phyloP scores from a whole-genome alignment of 805 yeast genomes.

The Suhomyces pyralidae region DNA sequence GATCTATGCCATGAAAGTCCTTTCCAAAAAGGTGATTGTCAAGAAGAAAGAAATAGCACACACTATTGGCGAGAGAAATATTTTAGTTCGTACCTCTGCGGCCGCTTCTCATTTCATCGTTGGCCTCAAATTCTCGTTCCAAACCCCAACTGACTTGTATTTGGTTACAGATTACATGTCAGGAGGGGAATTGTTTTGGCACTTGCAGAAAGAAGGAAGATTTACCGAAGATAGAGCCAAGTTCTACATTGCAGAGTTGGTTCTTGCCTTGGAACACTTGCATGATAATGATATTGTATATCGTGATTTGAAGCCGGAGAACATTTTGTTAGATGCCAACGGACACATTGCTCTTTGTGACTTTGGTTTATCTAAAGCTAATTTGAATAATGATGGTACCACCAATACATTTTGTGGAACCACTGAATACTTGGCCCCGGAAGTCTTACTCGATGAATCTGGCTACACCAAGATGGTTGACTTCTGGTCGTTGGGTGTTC shows the following conservation, averaged over 20 bases:
- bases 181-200: conserved; percentile 97
- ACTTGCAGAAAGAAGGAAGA: conserved; percentile 93
- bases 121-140: conserved; percentile 93
- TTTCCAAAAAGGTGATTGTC: conserved; percentile 91
- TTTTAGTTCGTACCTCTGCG: conserved; percentile 86
- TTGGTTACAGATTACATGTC: conserved; percentile 96
- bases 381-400: conserved; percentile 77
- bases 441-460: conserved; percentile 87
- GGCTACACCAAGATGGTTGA: conserved; percentile 99
- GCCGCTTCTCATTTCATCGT: conserved; percentile 91
- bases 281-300: conserved; percentile 96
- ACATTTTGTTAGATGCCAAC: conserved; percentile 89
- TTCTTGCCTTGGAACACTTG: conserved; percentile 87
- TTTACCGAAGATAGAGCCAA: conserved; percentile 92
- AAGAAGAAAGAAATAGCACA: conserved; percentile 97
- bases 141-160: conserved; percentile 89
- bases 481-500: conserved; percentile 96
- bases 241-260: conserved; percentile 94
- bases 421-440: conserved; percentile 97
- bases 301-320: conserved; percentile 96
- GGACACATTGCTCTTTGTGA: conserved; percentile 98
- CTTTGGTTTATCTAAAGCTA: conserved; percentile 94
- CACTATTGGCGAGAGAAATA: conserved; percentile 95
- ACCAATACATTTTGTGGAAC: conserved; percentile 98
- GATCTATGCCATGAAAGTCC: conserved; percentile 95